phyloP scores from a whole-genome alignment of 1,139 yeast genomes.

The Taphrina pruni region DNA sequence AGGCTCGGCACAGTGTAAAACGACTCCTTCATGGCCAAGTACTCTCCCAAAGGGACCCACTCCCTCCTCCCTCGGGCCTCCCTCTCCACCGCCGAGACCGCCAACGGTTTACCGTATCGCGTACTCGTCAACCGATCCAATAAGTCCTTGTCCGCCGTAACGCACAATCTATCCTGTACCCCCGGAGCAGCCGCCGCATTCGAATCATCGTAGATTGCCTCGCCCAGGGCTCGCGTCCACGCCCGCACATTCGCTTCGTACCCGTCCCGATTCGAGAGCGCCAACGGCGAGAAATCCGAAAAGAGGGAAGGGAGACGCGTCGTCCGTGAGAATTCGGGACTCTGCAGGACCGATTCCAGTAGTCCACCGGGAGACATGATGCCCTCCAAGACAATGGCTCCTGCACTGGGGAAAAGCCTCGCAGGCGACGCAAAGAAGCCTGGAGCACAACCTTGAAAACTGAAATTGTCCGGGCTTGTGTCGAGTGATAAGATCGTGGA shows the following conservation, averaged over 20 bases:
- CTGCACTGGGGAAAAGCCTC: too few species aligned
- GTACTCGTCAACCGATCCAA: conserved; percentile 10
- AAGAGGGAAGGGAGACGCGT: conserved; percentile 65
- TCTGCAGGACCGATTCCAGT: conserved; percentile 4
- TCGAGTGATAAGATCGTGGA: background rate
- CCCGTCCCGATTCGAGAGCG: conserved; percentile 68
- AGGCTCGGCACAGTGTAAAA: conserved; percentile 13
- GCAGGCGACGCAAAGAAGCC: too few species aligned
- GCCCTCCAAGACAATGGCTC: too few species aligned
- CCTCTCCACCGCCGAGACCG: conserved; percentile 22
- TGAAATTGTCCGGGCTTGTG: too few species aligned
- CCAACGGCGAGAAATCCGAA: conserved; percentile 62
- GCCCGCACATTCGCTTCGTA: conserved; percentile 71
- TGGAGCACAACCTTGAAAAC: too few species aligned
- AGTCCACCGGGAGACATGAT: background rate
- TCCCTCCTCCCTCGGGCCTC: conserved; percentile 16
- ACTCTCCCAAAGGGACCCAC: conserved; percentile 17
- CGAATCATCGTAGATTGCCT: conserved; percentile 46
- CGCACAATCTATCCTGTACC: conserved; percentile 11
- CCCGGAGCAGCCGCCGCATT: conserved; percentile 41
- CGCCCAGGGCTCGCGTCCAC: conserved; percentile 58
- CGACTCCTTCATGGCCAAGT: conserved; percentile 14
- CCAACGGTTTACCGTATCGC: conserved; percentile 32
- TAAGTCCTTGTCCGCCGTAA: conserved; percentile 6
- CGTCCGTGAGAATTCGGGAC: conserved; percentile 17